Base-by-base conservation (phyloP, 2,329 filamentous ascomycete genomes). In the Calonectria hawksworthii region DNA sequence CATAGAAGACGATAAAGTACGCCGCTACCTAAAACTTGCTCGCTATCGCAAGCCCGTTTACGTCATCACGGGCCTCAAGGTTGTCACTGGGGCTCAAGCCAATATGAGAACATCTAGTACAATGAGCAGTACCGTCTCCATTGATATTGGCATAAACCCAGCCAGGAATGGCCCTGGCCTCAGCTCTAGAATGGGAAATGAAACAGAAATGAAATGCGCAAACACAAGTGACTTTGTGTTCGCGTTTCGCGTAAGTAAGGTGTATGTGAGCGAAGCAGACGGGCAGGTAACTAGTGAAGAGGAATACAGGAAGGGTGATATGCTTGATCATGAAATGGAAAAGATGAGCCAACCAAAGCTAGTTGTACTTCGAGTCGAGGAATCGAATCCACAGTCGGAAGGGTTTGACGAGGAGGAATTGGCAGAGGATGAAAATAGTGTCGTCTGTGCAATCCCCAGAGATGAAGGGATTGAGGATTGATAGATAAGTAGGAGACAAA, bases 11-110 rank as follows among this genome's bases (percentile, higher is more conserved):
- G 47, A 66, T 0, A 38, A 9, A 2, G 67, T 73, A 0, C 74
- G 64, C 10, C 32, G 28, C 1, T 69, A 59, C 5, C 59, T 77
- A 4, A 21, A 73, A 4, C 11, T 4, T 1, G 32, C 21, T 14
- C 18, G 64, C 8, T 76, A 70, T 23, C 64, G 67, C 23, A 77
- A 75, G 2, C 76, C 74, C 1, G 6, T 76, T 28, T 77, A 76
- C 14, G 23, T 77, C 13, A 75, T 77, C 13, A 76, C 76, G 1
- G 76, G 74, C 1, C 13, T 76, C 1, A 76, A 75, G 23, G 7
- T 64, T 5, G 76, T 72, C 1, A 59, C 36, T 23, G 74, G 74
- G 2, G 72, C 74, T 8, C 21, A 63, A 32, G 70, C 68, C 11
- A 69, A 71, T 2, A 59, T 70, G 3, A 4, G 14, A 2, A 72